These are phyloP conservation scores for Dalbergia cochinchinensis DNA, from an alignment of 306 rosid species.

Conservation along the genomic window DNA sequence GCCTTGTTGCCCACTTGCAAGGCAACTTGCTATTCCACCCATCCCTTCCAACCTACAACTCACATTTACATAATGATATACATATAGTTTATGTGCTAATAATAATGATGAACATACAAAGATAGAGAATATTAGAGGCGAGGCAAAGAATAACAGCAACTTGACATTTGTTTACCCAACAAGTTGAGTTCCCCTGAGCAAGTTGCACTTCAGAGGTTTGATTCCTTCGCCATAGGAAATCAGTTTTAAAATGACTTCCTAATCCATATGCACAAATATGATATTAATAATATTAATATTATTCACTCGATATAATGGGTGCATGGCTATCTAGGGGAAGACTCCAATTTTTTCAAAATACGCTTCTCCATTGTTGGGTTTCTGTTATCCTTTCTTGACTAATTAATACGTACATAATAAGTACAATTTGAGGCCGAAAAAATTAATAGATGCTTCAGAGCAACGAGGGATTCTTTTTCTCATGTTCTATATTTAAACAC, in stretches of 20 bases:
- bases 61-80: conserved; percentile 23
- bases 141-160: conserved; percentile 51
- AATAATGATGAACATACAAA: conserved; percentile 4
- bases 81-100: not conserved
- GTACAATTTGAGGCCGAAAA: conserved; percentile 18
- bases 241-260: conserved; percentile 29
- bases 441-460: conserved; percentile 40
- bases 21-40: conserved; percentile 57
- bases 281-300: not conserved
- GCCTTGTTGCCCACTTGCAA: conserved; percentile 65
- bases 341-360: not conserved
- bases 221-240: conserved; percentile 35
- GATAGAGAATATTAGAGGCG: conserved; percentile 26
- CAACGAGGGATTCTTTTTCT: not conserved
- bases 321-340: conserved; percentile 36
- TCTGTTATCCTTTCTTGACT: conserved; percentile 27
- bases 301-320: conserved; percentile 7
- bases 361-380: not conserved
- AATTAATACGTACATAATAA: conserved; percentile 7
- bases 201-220: conserved; percentile 51
- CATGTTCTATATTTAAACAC: no score
- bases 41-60: conserved; percentile 43
- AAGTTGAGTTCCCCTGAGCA: conserved; percentile 54
- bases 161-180: conserved; percentile 57
- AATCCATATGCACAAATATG: conserved; percentile 15